These are phyloP conservation scores for Eucalyptus pauciflora DNA, from an alignment of 345 rosid genomes.

Conservation along the genomic window DNA sequence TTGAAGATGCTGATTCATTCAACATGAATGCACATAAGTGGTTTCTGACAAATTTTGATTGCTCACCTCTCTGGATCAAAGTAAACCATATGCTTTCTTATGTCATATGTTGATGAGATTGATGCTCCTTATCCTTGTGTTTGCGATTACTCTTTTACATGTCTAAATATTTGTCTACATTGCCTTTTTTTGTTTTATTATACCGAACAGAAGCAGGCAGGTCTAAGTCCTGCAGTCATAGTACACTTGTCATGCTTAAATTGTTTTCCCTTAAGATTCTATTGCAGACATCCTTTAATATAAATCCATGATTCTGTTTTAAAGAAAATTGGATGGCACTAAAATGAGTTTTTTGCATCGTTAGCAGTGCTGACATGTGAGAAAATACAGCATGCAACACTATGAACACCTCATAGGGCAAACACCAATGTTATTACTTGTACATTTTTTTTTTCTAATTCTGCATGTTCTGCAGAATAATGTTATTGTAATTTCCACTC, in stretches of 20 bases:
- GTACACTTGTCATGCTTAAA: neutral
- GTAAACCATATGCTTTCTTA: conserved; percentile 12
- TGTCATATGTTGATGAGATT: neutral
- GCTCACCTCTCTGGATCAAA: conserved; percentile 88
- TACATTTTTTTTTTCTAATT: neutral
- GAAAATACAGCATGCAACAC: neutral
- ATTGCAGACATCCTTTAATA: neutral
- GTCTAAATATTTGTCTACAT: neutral
- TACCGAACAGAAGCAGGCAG: neutral
- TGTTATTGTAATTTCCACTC: neutral
- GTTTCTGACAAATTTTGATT: conserved; percentile 84
- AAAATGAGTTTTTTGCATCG: neutral
- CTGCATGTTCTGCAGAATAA: neutral
- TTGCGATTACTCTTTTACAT: neutral
- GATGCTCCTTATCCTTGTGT: neutral
- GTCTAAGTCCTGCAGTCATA: neutral
- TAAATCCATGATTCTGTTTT: neutral
- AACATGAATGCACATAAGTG: conserved; percentile 94
- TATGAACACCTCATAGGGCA: no score
- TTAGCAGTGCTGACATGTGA: neutral
- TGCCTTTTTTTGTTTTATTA: neutral
- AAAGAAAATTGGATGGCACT: neutral
- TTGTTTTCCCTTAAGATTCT: neutral
- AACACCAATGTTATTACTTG: neutral
- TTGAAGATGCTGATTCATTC: conserved; percentile 87